Conservation (phyloP, 306 rosid genomes). For the Fragaria iinumae region DNA sequence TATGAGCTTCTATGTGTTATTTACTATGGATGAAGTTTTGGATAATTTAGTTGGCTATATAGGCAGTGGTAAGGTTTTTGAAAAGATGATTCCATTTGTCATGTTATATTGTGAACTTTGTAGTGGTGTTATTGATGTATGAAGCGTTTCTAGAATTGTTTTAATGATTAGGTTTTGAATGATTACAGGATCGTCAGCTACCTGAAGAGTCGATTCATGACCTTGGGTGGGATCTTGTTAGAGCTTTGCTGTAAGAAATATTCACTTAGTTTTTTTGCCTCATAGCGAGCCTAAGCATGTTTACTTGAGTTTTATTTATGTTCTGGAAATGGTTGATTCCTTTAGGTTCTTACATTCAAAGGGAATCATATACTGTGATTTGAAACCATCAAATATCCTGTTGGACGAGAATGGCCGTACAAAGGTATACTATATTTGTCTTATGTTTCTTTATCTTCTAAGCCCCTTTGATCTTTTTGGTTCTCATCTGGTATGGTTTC, state of each 20-base stretch:
- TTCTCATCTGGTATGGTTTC: not conserved
- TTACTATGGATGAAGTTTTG: not conserved
- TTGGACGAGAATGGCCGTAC: constrained; percentile 86
- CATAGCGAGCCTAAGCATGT: constrained; percentile 1
- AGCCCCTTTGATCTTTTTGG: not conserved
- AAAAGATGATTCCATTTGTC: not conserved
- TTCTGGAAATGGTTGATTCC: constrained; percentile 18
- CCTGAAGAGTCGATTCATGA: constrained; percentile 93
- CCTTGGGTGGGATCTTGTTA: constrained; percentile 64
- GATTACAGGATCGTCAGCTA: constrained; percentile 71
- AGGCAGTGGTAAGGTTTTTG: not conserved
- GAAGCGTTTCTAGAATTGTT: constrained; percentile 15
- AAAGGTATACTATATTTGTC: constrained; percentile 48
- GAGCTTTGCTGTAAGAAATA: constrained; percentile 71
- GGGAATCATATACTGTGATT: constrained; percentile 87
- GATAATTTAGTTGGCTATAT: not conserved
- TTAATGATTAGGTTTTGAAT: constrained; percentile 26
- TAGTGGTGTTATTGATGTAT: not conserved
- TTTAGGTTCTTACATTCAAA: constrained; percentile 85
- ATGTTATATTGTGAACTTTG: not conserved
- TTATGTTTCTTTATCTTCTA: not conserved
- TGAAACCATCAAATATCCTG: constrained; percentile 92
- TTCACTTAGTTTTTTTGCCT: constrained; percentile 23
- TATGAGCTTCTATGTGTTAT: not conserved
- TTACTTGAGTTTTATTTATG: constrained; percentile 29